A percentile compares a stretch with the other conserved stretches of the same genome.
Conservation (phyloP, 345 rosid species). For the Eucalyptus pauciflora region DNA sequence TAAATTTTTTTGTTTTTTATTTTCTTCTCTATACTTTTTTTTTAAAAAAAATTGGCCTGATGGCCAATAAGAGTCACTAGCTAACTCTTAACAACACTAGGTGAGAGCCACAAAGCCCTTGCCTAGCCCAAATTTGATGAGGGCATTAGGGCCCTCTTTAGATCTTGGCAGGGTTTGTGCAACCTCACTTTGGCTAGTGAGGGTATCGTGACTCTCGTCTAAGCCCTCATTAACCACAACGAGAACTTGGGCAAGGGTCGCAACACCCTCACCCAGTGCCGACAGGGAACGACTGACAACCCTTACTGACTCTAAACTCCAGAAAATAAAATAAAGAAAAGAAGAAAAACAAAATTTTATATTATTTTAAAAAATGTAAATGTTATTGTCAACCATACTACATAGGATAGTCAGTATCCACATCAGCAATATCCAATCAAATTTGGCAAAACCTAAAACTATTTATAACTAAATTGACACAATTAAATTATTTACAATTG, state of each 20-base stretch:
- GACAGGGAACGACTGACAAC: accelerated
- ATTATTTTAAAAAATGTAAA: no score
- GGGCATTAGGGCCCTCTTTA: not conserved
- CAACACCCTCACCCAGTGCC: no score
- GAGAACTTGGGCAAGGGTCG: accelerated
- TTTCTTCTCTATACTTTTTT: accelerated
- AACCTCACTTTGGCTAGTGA: not conserved
- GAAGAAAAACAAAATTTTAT: no score
- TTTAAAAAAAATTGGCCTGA: no score
- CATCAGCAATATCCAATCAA: accelerated
- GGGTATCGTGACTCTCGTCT: not conserved
- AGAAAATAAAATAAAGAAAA: no score
- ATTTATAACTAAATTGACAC: no score
- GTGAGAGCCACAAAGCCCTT: accelerated
- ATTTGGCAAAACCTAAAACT: not conserved
- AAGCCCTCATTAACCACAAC: accelerated
- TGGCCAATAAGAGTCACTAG: accelerated
- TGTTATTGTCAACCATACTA: no score
- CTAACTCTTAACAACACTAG: not conserved
- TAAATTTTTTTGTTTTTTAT: no score
- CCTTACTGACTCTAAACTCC: accelerated
- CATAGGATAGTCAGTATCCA: accelerated
- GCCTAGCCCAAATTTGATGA: not conserved
- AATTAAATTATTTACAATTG: no score
- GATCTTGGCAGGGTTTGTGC: accelerated